Percentiles rank a stretch among this genome's conserved stretches.
phyloP scores from a whole-genome alignment of 345 rosid genomes.

The Streptanthus diversifolius region DNA sequence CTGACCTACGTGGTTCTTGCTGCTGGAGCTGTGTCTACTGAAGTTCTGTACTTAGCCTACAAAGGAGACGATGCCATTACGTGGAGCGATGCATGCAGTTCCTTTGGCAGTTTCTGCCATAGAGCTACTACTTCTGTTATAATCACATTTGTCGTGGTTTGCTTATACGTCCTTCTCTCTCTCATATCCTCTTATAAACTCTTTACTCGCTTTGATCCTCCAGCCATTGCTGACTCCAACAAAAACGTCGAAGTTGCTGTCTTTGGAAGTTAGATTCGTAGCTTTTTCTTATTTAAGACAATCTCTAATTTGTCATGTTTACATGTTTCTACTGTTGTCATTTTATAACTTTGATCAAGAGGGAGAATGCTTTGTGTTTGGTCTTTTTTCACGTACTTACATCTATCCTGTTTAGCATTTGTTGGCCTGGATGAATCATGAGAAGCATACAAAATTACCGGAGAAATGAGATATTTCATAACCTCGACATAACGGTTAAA shows the following conservation, averaged over 20 bases:
- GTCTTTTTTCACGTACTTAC: background rate
- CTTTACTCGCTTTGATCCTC: slow-evolving; percentile 68
- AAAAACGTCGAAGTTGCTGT: slow-evolving; percentile 44
- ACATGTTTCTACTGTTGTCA: background rate
- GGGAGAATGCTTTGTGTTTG: background rate
- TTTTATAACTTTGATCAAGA: background rate
- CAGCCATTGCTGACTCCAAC: slow-evolving; percentile 38
- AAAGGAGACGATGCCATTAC: slow-evolving; percentile 63
- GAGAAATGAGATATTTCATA: background rate
- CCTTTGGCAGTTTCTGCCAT: slow-evolving; percentile 65
- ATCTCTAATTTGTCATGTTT: background rate
- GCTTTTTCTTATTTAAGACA: background rate
- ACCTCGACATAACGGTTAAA: background rate
- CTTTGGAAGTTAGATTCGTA: slow-evolving; percentile 32
- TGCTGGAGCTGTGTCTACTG: slow-evolving; percentile 65
- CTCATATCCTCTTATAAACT: slow-evolving; percentile 76
- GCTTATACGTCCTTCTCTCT: slow-evolving; percentile 52
- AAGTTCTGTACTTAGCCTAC: slow-evolving; percentile 67
- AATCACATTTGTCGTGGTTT: slow-evolving; percentile 52
- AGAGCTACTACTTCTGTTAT: slow-evolving; percentile 59
- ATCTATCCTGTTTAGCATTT: background rate
- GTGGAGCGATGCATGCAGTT: slow-evolving; percentile 71
- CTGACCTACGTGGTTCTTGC: slow-evolving; percentile 64
- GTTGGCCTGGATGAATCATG: background rate
- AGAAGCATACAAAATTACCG: background rate